A percentile compares a stretch with the other conserved stretches of the same genome.
phyloP scores from a whole-genome alignment of 2,329 filamentous ascomycete genomes.

The Pestalotiopsis sp. region DNA sequence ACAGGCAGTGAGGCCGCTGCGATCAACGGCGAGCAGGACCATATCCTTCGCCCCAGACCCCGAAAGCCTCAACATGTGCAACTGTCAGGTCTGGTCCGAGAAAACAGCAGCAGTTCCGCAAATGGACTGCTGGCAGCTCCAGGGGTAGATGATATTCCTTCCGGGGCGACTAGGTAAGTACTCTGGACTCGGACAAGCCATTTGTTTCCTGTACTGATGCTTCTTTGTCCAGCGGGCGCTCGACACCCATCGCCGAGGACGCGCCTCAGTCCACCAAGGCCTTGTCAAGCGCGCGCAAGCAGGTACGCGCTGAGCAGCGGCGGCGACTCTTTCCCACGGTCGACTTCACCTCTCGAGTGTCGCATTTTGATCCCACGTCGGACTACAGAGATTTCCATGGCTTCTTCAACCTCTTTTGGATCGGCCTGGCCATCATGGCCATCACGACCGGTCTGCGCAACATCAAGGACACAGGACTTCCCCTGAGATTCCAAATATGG shows the following conservation, averaged over 20 bases:
- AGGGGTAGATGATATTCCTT: background rate
- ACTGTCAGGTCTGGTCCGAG: constrained; percentile 45
- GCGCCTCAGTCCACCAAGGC: constrained; percentile 91
- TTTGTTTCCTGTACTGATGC: constrained; percentile 5
- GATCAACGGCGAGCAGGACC: constrained; percentile 36
- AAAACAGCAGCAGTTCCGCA: constrained; percentile 40
- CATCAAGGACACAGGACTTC: constrained; percentile 89
- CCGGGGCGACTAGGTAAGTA: background rate
- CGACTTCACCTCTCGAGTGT: constrained; percentile 87
- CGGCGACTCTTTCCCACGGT: constrained; percentile 90
- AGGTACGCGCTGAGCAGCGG: constrained; percentile 78
- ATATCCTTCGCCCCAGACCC: constrained; percentile 51
- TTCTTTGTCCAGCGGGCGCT: constrained; percentile 66
- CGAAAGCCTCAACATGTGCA: constrained; percentile 53
- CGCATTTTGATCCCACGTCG: constrained; percentile 91
- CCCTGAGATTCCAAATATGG: constrained; percentile 86
- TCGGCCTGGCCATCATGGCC: constrained; percentile 94
- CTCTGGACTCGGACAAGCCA: constrained; percentile 15
- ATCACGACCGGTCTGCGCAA: constrained; percentile 93
- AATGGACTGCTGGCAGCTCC: constrained; percentile 25
- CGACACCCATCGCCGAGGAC: constrained; percentile 83
- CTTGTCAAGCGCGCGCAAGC: constrained; percentile 81
- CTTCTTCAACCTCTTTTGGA: constrained; percentile 99
- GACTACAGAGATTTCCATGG: constrained; percentile 94
- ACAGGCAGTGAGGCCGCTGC: constrained; percentile 16